Base-by-base conservation (phyloP, 441 rosid genomes). In the Pelargonium fulgidum region DNA sequence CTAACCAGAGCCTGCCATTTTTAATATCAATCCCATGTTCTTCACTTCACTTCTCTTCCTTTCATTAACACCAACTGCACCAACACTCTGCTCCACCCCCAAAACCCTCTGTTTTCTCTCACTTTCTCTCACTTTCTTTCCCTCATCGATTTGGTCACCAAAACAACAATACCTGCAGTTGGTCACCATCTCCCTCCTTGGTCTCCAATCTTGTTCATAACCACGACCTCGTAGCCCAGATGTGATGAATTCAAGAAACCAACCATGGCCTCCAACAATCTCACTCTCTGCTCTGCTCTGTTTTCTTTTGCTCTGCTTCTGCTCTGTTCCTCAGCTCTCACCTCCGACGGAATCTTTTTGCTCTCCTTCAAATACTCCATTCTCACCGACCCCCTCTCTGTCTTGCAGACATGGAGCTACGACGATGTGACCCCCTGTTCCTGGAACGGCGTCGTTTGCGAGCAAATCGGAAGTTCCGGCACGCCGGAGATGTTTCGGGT, bases 351-450 rank as follows among this genome's bases (percentile, higher is more conserved):
- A 22, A 62, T 88, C 2, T 74, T 76, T 54, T 69, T 93, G 33
- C 97, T 93, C 73, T 83, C 97, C 16, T 89, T 93, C 82, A 93
- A 87, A 65, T 85, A 88, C 56, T 82, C 93, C 9, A 84, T 87
- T 70, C 81, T 91, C 17, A 77, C 73, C 1, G 97, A 93, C 79
- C 98, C 96, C 1, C 62, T 83, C 61, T 81, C 82, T 0, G 91
- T 81, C 68, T 74, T 93, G 22, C 67, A 77, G 20, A 79, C 67
- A 75, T 93, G 97, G 98, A 87, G 88, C 86, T 91, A 87, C 11
- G 83, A 84, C 26, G 97, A 91, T 10, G 77, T n/a, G 66, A 85
- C 87, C 5, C 97, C 98, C 19, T 91, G 96, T 70, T 77, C 86
- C 0, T 91, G 98, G 98, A 81, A 71, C 4, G 97, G 97, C 62